phyloP scores from a whole-genome alignment of 2,329 filamentous ascomycete genomes.

The Scorias spongiosa region DNA sequence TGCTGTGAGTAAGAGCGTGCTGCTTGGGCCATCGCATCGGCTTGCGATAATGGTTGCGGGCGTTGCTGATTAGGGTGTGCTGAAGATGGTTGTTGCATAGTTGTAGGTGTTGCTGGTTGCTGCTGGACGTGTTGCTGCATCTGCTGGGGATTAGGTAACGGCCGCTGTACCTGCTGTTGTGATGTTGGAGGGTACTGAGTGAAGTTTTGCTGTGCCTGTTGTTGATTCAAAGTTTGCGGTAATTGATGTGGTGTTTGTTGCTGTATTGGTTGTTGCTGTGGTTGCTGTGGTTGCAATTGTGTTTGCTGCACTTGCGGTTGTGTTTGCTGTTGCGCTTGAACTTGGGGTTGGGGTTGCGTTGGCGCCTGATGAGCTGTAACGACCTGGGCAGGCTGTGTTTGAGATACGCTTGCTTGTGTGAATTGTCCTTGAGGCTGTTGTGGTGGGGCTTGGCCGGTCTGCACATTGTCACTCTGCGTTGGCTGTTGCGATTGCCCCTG shows the following conservation, averaged over 20 bases:
- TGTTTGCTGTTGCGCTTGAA: constrained; percentile 2
- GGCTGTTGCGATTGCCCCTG: constrained; percentile 13
- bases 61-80: constrained; percentile 9
- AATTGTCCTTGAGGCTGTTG: constrained; percentile 1
- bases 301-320: neutral
- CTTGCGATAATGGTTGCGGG: constrained; percentile 26
- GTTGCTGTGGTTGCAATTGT: constrained; percentile 1
- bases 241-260: constrained; percentile 13
- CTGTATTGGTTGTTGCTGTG: constrained; percentile 7
- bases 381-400: no score
- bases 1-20: constrained; percentile 22
- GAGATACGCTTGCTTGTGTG: constrained; percentile 13
- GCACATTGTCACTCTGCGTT: constrained; percentile 16
- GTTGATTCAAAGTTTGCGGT: constrained; percentile 14
- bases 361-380: neutral
- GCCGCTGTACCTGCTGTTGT: constrained; percentile 11
- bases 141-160: constrained; percentile 10
- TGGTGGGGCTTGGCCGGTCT: constrained; percentile 12
- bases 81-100: constrained; percentile 7
- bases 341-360: constrained; percentile 5
- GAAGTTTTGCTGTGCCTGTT: constrained; percentile 16
- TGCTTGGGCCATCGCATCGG: constrained; percentile 29
- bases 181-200: constrained; percentile 16
- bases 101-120: constrained; percentile 9
- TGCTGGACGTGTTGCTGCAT: constrained; percentile 9